Conservation (phyloP, 1,139 yeast species). For the Yarrowia galli region DNA sequence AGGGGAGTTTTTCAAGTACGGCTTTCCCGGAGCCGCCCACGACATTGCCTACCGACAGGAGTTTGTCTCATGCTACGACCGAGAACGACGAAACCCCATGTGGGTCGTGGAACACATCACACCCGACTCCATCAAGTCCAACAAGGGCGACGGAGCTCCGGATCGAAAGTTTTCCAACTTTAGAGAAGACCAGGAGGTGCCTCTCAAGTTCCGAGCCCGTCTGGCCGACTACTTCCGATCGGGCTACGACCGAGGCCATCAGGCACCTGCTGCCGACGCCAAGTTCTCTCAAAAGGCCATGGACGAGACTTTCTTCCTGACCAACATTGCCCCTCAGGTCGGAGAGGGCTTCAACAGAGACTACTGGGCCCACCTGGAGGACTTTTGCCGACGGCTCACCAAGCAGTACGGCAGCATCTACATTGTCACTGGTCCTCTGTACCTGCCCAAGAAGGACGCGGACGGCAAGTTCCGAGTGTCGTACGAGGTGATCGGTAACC, state of each 20-base stretch:
- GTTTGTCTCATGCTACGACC: conserved; percentile 84
- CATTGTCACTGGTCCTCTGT: conserved; percentile 92
- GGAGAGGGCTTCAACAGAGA: conserved; percentile 98
- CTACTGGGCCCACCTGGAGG: conserved; percentile 97
- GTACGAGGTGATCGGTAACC: conserved; percentile 95
- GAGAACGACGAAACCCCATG: conserved; percentile 84
- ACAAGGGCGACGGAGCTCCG: conserved; percentile 55
- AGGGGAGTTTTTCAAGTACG: conserved; percentile 71
- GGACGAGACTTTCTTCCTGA: conserved; percentile 89
- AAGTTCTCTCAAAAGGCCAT: conserved; percentile 87
- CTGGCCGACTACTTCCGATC: conserved; percentile 89
- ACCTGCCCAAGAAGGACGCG: conserved; percentile 75
- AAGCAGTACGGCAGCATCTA: conserved; percentile 73
- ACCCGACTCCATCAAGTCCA: conserved; percentile 63
- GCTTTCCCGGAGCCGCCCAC: conserved; percentile 94
- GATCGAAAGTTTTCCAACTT: conserved; percentile 84
- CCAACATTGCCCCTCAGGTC: conserved; percentile 96
- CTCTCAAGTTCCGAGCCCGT: conserved; percentile 73
- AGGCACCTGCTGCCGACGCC: conserved; percentile 98
- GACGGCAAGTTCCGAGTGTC: conserved; percentile 83
- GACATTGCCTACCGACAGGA: conserved; percentile 78
- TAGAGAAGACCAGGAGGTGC: conserved; percentile 86
- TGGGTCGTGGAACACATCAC: conserved; percentile 96
- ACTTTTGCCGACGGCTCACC: conserved; percentile 81
- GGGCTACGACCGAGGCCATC: conserved; percentile 97